A percentile compares a stretch with the other conserved stretches of the same genome.
These are phyloP conservation scores for Boletus edulis DNA, from an alignment of 768 basidiomycete species.

Conservation along the genomic window DNA sequence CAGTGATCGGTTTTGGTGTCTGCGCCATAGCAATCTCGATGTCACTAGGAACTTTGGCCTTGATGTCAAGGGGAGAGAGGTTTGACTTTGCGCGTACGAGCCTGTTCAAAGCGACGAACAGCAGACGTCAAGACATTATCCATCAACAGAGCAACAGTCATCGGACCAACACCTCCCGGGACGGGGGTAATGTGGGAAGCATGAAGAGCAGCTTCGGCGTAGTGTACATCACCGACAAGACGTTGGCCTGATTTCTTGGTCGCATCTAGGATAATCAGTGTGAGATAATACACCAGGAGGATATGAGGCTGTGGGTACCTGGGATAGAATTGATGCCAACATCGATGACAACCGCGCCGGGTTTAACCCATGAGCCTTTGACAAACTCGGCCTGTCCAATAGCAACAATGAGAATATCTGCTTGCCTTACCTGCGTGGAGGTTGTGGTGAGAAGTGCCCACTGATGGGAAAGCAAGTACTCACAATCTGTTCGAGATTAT, in stretches of 20 bases:
- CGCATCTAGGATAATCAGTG: conserved; percentile 48
- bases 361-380: conserved; percentile 93
- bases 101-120: conserved; percentile 72
- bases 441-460: conserved; percentile 2
- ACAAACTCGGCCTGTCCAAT: conserved; percentile 91
- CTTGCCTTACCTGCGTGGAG: conserved; percentile 63
- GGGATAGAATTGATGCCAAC: conserved; percentile 97
- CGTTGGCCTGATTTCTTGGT: conserved; percentile 95
- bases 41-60: conserved; percentile 89
- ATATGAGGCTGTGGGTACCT: conserved; percentile 43
- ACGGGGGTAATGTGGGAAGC: conserved; percentile 96
- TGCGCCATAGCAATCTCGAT: conserved; percentile 97
- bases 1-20: conserved; percentile 82
- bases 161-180: conserved; percentile 98
- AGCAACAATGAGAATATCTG: conserved; percentile 95
- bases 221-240: conserved; percentile 95
- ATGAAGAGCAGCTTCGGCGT: conserved; percentile 64
- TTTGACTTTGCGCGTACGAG: conserved; percentile 63
- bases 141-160: conserved; percentile 99
- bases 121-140: conserved; percentile 87
- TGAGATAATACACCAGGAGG: neutral
- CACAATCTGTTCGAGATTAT: conserved; percentile 77
- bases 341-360: conserved; percentile 93
- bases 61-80: conserved; percentile 78
- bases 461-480: conserved; percentile 26